Percentiles rank a stretch among this genome's conserved stretches.
Conservation (phyloP, 768 basidiomycete genomes). For the Pisolithus marmoratus region DNA sequence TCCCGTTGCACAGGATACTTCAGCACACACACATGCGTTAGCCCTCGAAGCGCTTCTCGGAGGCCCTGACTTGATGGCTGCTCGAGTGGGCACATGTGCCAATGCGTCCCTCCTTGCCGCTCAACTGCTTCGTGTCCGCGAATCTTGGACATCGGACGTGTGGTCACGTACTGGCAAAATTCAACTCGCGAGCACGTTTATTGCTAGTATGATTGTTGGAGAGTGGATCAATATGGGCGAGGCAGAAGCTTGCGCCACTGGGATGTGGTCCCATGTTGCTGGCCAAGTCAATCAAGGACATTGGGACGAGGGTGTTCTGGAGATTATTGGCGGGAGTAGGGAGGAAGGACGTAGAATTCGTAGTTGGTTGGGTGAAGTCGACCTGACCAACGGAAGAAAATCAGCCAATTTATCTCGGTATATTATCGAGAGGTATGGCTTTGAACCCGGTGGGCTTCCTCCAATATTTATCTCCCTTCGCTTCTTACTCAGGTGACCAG, state of each 20-base stretch:
- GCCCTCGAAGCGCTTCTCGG: conserved; percentile 72
- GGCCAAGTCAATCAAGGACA: conserved; percentile 37
- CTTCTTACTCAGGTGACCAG: conserved; percentile 27
- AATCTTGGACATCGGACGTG: conserved; percentile 69
- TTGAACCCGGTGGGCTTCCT: conserved; percentile 54
- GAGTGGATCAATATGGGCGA: conserved; percentile 69
- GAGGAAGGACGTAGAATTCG: conserved; percentile 70
- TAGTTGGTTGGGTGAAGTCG: conserved; percentile 81
- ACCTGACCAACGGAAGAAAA: conserved; percentile 56
- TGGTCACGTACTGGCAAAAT: conserved; percentile 75
- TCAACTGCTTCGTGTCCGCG: conserved; percentile 73
- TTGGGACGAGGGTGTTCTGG: conserved; percentile 78
- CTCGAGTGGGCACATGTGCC: conserved; percentile 69
- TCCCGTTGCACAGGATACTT: conserved; percentile 73
- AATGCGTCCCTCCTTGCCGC: conserved; percentile 67
- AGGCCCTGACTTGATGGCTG: conserved; percentile 71
- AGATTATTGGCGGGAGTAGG: conserved; percentile 69
- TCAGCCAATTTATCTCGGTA: conserved; percentile 67
- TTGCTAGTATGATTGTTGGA: conserved; percentile 66
- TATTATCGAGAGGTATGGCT: conserved; percentile 74
- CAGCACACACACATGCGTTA: conserved; percentile 72
- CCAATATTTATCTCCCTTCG: too few species aligned
- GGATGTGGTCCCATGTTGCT: conserved; percentile 61
- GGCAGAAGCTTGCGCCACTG: conserved; percentile 72
- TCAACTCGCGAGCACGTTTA: conserved; percentile 71